Conservation (phyloP, 73 alveolate species). For the Paramecium sexaurelia region DNA sequence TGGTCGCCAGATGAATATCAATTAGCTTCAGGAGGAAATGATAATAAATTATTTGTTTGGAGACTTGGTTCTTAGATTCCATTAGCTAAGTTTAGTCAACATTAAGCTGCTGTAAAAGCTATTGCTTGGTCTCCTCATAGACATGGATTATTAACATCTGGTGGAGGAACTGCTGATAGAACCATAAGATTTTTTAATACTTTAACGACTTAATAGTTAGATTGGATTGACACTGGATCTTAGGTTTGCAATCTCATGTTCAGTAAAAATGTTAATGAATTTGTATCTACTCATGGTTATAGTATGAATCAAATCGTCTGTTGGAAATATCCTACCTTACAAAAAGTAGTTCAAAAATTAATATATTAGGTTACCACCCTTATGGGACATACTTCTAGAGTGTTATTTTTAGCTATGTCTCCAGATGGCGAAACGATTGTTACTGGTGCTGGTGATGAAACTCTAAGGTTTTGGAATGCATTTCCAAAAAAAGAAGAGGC, state of each 20-base stretch:
- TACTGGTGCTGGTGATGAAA: conserved; percentile 99
- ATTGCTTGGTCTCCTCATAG: conserved; percentile 98
- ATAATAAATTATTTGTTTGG: conserved; percentile 98
- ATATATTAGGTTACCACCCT: conserved; percentile 71
- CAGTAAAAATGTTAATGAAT: conserved; percentile 90
- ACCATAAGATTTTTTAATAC: conserved; percentile 97
- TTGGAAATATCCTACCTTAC: conserved; percentile 94
- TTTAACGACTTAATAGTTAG: conserved; percentile 75
- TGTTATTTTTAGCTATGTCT: conserved; percentile 94
- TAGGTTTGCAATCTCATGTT: conserved; percentile 94
- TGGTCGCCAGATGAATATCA: conserved; percentile 86
- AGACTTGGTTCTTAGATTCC: conserved; percentile 79
- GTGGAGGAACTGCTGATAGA: conserved; percentile 98
- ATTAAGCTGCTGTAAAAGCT: conserved; percentile 97
- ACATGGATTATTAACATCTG: conserved; percentile 88
- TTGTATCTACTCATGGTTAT: conserved; percentile 96
- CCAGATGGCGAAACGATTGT: conserved; percentile 97
- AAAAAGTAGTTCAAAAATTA: conserved; percentile 62
- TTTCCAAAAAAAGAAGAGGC: conserved; percentile 46
- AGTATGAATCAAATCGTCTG: conserved; percentile 88
- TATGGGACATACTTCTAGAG: conserved; percentile 99
- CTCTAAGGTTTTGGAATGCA: conserved; percentile 97
- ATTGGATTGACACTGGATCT: conserved; percentile 89
- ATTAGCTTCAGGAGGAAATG: conserved; percentile 99
- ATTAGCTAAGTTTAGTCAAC: conserved; percentile 74